Evolutionary conservation across 192 early-diverging fungal genomes (phyloP).

Genomic region (Coemansia guatemalensis): DNA sequence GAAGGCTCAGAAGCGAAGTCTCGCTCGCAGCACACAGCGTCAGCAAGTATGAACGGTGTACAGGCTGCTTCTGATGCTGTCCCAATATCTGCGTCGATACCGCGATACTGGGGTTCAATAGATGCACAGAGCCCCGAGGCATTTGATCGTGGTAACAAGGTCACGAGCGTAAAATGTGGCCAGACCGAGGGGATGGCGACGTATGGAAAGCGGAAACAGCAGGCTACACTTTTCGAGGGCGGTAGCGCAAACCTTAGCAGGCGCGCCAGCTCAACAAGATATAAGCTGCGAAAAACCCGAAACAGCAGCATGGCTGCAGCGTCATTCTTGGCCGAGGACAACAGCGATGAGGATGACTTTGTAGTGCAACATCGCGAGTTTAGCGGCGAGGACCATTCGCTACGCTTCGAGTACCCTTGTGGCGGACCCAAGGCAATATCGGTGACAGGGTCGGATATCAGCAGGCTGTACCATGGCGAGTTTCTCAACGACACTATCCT

Average conservation of each 20-base stretch:
- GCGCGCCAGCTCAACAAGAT: background rate
- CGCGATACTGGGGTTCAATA: slow-evolving; percentile 26
- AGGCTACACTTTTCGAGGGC: background rate
- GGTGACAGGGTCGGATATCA: slow-evolving; percentile 63
- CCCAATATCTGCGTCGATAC: background rate
- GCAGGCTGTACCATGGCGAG: slow-evolving; percentile 64
- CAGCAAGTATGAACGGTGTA: background rate
- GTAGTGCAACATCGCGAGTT: slow-evolving; percentile 17
- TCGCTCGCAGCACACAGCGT: background rate
- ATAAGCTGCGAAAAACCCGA: slow-evolving; percentile 24
- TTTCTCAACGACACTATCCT: slow-evolving; percentile 91
- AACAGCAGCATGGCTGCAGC: background rate
- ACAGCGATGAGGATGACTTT: slow-evolving; percentile 19
- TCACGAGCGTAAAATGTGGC: background rate
- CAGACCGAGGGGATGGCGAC: background rate
- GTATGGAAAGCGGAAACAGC: slow-evolving; percentile 14
- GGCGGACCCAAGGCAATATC: slow-evolving; percentile 59
- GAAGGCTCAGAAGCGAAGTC: slow-evolving; percentile 9
- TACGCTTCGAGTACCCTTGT: slow-evolving; percentile 55
- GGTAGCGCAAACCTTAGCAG: background rate
- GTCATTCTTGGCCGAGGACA: slow-evolving; percentile 3
- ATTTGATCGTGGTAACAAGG: background rate
- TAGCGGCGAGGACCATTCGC: slow-evolving; percentile 14
- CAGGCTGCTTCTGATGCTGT: background rate
- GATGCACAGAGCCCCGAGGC: background rate